Percentiles rank a stretch among this genome's conserved stretches.
phyloP scores from a whole-genome alignment of 192 early-diverging fungal genomes.

The Mortierella antarctica region DNA sequence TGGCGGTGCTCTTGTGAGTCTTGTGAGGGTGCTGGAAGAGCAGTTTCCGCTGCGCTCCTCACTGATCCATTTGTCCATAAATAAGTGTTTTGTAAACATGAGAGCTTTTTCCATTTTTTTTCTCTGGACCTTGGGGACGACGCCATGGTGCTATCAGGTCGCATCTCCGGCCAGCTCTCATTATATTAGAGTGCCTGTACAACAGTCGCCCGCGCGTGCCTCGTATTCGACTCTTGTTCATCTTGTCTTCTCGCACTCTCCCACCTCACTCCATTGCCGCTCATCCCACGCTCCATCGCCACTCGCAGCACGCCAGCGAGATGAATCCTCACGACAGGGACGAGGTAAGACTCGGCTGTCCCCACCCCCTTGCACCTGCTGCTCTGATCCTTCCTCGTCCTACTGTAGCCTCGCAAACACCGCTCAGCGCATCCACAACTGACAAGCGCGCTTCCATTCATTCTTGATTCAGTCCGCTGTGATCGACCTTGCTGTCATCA shows the following conservation, averaged over 20 bases:
- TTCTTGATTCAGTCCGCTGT: slow-evolving; percentile 15
- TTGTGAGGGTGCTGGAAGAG: too few species aligned
- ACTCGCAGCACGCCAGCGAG: not conserved
- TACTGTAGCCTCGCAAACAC: not conserved
- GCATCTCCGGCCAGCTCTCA: too few species aligned
- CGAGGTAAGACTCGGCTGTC: slow-evolving; percentile 10
- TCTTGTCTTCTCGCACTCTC: not conserved
- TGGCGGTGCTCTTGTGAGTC: too few species aligned
- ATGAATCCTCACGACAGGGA: slow-evolving; percentile 19
- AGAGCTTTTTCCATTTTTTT: too few species aligned
- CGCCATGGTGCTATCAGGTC: too few species aligned
- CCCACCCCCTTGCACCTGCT: not conserved
- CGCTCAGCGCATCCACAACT: not conserved
- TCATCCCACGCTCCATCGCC: not conserved
- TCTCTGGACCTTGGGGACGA: too few species aligned
- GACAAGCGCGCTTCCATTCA: not conserved
- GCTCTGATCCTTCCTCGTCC: not conserved
- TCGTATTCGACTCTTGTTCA: not conserved
- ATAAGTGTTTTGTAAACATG: too few species aligned
- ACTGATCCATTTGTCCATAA: too few species aligned
- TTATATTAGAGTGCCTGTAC: too few species aligned
- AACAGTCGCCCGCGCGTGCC: too few species aligned
- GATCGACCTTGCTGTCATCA: slow-evolving; percentile 32
- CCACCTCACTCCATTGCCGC: not conserved
- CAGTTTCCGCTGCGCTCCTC: too few species aligned